phyloP scores from a whole-genome alignment of 1,284 basidiomycete species.

The Coriolopsis trogii region DNA sequence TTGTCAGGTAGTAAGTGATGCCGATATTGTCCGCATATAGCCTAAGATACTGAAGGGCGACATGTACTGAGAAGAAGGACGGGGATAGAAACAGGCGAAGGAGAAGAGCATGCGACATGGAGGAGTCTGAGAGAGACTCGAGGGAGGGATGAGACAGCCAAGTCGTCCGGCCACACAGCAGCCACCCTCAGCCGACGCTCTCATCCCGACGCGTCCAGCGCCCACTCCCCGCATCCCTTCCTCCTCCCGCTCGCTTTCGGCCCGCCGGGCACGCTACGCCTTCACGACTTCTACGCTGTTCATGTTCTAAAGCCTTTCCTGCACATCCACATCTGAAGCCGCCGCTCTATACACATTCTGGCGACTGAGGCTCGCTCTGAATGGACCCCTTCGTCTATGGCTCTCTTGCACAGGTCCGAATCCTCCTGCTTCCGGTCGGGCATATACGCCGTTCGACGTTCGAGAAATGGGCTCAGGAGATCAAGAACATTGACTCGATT shows the following conservation, averaged over 20 bases:
- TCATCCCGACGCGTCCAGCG: conserved; percentile 1
- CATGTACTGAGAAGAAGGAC: conserved; percentile 89
- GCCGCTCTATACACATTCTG: not conserved
- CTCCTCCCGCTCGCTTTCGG: not conserved
- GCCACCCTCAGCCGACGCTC: not conserved
- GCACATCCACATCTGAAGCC: not conserved
- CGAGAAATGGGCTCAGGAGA: conserved; percentile 70
- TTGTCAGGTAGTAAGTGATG: conserved; percentile 94
- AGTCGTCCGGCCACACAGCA: no score
- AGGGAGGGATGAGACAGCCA: not conserved
- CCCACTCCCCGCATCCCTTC: no score
- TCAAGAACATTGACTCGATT: conserved; percentile 71
- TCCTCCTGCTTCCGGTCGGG: conserved; percentile 81
- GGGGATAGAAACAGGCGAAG: conserved; percentile 89
- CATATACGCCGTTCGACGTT: conserved; percentile 64
- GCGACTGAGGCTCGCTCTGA: conserved; percentile 9
- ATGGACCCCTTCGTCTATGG: conserved; percentile 78
- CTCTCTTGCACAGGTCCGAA: conserved; percentile 76
- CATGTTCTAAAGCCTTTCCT: not conserved
- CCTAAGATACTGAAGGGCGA: conserved; percentile 88
- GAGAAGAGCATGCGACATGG: conserved; percentile 75
- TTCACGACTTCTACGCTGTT: not conserved
- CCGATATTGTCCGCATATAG: conserved; percentile 92
- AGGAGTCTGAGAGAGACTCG: no score
- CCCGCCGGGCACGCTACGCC: not conserved